Conservation (phyloP, 768 basidiomycete species). For the Suillus subluteus region DNA sequence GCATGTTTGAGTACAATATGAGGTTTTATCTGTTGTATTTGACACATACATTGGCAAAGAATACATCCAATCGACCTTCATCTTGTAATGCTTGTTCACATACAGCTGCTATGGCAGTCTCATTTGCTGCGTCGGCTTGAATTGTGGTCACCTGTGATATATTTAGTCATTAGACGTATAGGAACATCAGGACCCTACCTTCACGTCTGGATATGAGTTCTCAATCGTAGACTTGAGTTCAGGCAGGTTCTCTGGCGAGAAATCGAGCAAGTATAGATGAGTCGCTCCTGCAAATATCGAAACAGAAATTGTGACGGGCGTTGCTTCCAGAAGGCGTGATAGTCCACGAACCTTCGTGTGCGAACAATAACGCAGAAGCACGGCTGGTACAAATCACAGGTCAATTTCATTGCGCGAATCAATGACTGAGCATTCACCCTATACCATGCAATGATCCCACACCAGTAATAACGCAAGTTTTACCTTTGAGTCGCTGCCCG, state of each 20-base stretch:
- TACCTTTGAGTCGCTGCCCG: slow-evolving; percentile 62
- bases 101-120: slow-evolving; percentile 63
- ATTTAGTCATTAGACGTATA: slow-evolving; percentile 4
- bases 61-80: slow-evolving; percentile 87
- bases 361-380: slow-evolving; percentile 71
- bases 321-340: slow-evolving; percentile 5
- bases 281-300: slow-evolving; percentile 58
- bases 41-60: slow-evolving; percentile 86
- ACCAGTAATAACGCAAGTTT: slow-evolving; percentile 88
- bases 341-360: slow-evolving; percentile 67
- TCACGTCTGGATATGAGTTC: slow-evolving; percentile 73
- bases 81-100: slow-evolving; percentile 78
- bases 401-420: slow-evolving; percentile 10
- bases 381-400: slow-evolving; percentile 47
- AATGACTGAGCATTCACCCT: slow-evolving; percentile 54
- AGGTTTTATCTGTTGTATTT: not conserved
- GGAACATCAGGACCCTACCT: slow-evolving; percentile 45
- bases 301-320: slow-evolving; percentile 10
- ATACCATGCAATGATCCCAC: slow-evolving; percentile 88
- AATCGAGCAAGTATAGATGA: slow-evolving; percentile 80
- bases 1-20: not conserved
- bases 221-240: slow-evolving; percentile 71
- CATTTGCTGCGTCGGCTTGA: slow-evolving; percentile 85
- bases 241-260: slow-evolving; percentile 65
- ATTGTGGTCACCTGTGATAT: slow-evolving; percentile 70